These are phyloP conservation scores for Cordyceps cicadae DNA, from an alignment of 2,329 filamentous ascomycete species.

Conservation along the genomic window DNA sequence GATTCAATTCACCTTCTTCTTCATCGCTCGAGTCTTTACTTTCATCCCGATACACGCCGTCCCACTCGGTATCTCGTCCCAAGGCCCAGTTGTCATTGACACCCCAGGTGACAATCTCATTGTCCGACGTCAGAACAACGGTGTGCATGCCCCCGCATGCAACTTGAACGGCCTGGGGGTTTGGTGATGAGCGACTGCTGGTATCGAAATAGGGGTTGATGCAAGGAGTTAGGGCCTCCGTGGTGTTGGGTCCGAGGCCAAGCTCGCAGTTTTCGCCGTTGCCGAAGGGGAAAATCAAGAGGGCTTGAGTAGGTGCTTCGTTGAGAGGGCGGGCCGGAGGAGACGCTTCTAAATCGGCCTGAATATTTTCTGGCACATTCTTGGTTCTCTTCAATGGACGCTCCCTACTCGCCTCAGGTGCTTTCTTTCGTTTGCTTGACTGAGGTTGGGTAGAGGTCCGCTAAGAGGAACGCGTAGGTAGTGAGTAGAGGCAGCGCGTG, in stretches of 20 bases:
- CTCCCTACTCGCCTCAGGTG: background rate
- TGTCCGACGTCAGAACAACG: slow-evolving; percentile 63
- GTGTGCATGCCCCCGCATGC: slow-evolving; percentile 71
- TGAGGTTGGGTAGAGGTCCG: background rate
- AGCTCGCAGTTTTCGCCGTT: background rate
- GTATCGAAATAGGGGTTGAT: slow-evolving; percentile 17
- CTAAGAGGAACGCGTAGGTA: background rate
- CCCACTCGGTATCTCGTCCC: slow-evolving; percentile 57
- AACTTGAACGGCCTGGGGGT: slow-evolving; percentile 48
- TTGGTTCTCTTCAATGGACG: background rate
- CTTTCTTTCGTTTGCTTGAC: background rate
- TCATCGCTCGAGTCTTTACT: slow-evolving; percentile 38
- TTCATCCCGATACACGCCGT: slow-evolving; percentile 31
- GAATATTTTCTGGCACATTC: background rate
- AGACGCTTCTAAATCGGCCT: background rate
- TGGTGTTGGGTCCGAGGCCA: background rate
- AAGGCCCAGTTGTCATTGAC: slow-evolving; percentile 73
- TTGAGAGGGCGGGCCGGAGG: background rate
- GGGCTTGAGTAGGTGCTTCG: background rate
- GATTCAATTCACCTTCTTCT: slow-evolving; percentile 48
- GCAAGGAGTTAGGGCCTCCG: background rate
- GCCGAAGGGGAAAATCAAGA: background rate
- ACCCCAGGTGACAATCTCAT: slow-evolving; percentile 72
- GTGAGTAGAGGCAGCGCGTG: background rate
- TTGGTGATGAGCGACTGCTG: background rate